phyloP scores from a whole-genome alignment of 192 early-diverging fungal genomes.

The Coemansia sp. region DNA sequence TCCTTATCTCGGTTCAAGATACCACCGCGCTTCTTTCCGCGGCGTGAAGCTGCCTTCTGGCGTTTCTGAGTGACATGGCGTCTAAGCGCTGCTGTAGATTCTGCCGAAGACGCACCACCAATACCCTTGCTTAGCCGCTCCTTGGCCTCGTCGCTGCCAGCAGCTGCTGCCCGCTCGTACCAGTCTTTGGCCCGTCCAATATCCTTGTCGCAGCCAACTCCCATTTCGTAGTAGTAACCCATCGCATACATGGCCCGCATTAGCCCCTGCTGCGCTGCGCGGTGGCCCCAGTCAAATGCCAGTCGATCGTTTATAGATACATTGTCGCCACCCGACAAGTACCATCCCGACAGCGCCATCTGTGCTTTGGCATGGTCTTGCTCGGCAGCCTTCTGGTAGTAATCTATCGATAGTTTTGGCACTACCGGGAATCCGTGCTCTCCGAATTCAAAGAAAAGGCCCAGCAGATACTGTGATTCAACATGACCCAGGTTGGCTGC shows the following conservation, averaged over 20 bases:
- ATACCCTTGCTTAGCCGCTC: slow-evolving; percentile 46
- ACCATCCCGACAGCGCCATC: slow-evolving; percentile 86
- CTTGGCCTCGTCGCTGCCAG: slow-evolving; percentile 51
- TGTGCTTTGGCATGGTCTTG: slow-evolving; percentile 76
- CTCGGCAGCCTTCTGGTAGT: slow-evolving; percentile 79
- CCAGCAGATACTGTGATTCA: slow-evolving; percentile 75
- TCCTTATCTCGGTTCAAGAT: slow-evolving; percentile 36
- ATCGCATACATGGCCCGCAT: slow-evolving; percentile 84
- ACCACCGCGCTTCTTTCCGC: slow-evolving; percentile 31
- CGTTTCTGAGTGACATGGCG: slow-evolving; percentile 56
- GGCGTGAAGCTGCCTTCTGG: slow-evolving; percentile 36
- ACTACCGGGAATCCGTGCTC: slow-evolving; percentile 65
- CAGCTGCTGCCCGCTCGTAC: slow-evolving; percentile 67
- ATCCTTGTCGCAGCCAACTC: slow-evolving; percentile 63
- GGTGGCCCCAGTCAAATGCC: slow-evolving; percentile 77
- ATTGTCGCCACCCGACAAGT: slow-evolving; percentile 72
- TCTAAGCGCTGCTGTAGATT: slow-evolving; percentile 43
- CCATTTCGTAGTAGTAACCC: slow-evolving; percentile 86
- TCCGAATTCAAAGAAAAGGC: slow-evolving; percentile 78
- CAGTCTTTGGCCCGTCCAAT: slow-evolving; percentile 56
- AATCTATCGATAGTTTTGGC: slow-evolving; percentile 64
- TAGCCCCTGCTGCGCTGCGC: slow-evolving; percentile 75
- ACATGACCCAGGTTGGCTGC: slow-evolving; percentile 73
- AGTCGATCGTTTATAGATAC: slow-evolving; percentile 64
- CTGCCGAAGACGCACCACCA: slow-evolving; percentile 17